Evolutionary conservation across 257 asterid species (phyloP).

Genomic region (Lycium ferocissimum): DNA sequence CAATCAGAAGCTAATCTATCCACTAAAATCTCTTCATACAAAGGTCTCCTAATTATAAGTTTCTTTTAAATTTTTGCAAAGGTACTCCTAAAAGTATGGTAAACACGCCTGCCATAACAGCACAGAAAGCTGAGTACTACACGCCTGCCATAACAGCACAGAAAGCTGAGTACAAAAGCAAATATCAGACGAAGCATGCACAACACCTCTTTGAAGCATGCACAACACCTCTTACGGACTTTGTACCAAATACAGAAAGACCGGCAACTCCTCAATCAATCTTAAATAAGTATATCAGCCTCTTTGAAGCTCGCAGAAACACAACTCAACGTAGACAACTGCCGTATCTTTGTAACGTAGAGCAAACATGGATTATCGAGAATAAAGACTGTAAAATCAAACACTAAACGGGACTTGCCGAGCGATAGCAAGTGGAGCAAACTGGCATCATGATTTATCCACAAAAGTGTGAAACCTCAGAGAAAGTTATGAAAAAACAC

Average conservation of each 20-base stretch:
- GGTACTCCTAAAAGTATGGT: not conserved
- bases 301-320: not conserved
- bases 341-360: not conserved
- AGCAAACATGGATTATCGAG: not conserved
- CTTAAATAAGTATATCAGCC: not conserved
- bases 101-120: not conserved
- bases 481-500: not conserved
- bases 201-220: not conserved
- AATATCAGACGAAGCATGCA: slow-evolving; percentile 11
- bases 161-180: slow-evolving; percentile 10
- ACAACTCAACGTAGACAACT: not conserved
- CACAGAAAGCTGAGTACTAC: not conserved
- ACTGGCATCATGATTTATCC: slow-evolving; percentile 10
- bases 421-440: not conserved
- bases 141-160: not conserved
- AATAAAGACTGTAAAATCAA: not conserved
- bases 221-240: not conserved
- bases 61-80: not conserved
- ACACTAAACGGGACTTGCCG: not conserved
- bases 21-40: not conserved
- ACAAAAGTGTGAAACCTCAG: slow-evolving; percentile 5
- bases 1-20: slow-evolving; percentile 17
- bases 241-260: not conserved
- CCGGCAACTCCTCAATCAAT: not conserved
- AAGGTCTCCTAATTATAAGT: not conserved